Evolutionary conservation across 495 filamentous ascomycete species (phyloP).

Genomic region (Hyaloscypha variabilis): DNA sequence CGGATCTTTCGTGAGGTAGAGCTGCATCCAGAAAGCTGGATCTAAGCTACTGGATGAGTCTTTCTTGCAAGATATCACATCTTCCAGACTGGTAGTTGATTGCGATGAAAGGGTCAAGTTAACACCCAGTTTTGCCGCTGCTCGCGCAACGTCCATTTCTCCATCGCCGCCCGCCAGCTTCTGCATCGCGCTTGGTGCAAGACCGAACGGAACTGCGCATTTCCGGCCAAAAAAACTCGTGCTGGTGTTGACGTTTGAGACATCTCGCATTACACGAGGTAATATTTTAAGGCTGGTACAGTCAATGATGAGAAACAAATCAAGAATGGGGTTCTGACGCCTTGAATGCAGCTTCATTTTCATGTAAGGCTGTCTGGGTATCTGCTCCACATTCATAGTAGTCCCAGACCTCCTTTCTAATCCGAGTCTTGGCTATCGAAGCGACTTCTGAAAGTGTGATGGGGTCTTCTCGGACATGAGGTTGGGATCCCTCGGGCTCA

Average conservation of each 20-base stretch:
- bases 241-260: not conserved
- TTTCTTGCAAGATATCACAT: not conserved
- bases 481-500: not conserved
- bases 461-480: not conserved
- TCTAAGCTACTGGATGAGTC: not conserved
- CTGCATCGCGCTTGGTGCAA: constrained; percentile 10
- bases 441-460: not conserved
- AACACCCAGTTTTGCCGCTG: constrained; percentile 1
- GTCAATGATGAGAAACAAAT: not conserved
- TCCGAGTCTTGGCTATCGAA: not conserved
- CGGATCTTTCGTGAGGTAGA: not conserved
- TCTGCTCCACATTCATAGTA: not conserved
- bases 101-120: not conserved
- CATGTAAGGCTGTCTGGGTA: not conserved
- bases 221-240: not conserved
- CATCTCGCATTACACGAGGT: not conserved
- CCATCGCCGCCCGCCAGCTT: constrained; percentile 6
- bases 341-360: not conserved
- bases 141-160: not conserved
- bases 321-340: not conserved
- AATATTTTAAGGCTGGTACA: not conserved
- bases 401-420: not conserved
- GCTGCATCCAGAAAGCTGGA: not conserved
- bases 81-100: constrained; percentile 4
- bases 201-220: not conserved